Conservation (phyloP, 495 filamentous ascomycete genomes). For the Podospora australis region DNA sequence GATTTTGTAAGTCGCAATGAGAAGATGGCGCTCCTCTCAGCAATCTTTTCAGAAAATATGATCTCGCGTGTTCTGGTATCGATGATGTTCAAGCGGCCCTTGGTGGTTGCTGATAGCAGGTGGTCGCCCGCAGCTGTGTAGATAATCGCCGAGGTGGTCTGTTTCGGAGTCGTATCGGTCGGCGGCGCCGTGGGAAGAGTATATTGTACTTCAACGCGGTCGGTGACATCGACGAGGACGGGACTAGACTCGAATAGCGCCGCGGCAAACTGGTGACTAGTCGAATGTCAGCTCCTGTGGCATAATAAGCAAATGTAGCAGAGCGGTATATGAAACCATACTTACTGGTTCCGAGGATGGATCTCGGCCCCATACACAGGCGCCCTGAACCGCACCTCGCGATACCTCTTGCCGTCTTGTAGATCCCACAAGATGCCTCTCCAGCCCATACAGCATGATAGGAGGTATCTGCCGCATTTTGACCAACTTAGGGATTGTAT, state of each 20-base stretch:
- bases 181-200: slow-evolving; percentile 76
- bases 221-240: slow-evolving; percentile 72
- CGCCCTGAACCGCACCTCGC: slow-evolving; percentile 74
- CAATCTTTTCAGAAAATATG: slow-evolving; percentile 80
- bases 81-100: slow-evolving; percentile 94
- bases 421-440: slow-evolving; percentile 94
- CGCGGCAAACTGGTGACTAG: slow-evolving; percentile 71
- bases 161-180: slow-evolving; percentile 70
- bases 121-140: slow-evolving; percentile 81
- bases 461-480: slow-evolving; percentile 80
- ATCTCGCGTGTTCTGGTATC: slow-evolving; percentile 68
- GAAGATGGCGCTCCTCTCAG: slow-evolving; percentile 72
- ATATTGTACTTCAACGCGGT: slow-evolving; percentile 57
- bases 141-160: slow-evolving; percentile 82
- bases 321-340: too few relatives aligned
- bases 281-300: neutral
- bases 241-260: slow-evolving; percentile 92
- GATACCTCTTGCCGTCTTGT: slow-evolving; percentile 51
- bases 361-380: slow-evolving; percentile 93
- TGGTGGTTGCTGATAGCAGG: slow-evolving; percentile 84
- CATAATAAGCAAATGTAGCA: too few relatives aligned
- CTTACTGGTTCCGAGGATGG: slow-evolving; percentile 85
- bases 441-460: slow-evolving; percentile 92
- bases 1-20: slow-evolving; percentile 75
- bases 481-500: slow-evolving; percentile 95